These are phyloP conservation scores for Trypanosomatidae sp. DNA, from an alignment of 208 protist species.

Conservation along the genomic window DNA sequence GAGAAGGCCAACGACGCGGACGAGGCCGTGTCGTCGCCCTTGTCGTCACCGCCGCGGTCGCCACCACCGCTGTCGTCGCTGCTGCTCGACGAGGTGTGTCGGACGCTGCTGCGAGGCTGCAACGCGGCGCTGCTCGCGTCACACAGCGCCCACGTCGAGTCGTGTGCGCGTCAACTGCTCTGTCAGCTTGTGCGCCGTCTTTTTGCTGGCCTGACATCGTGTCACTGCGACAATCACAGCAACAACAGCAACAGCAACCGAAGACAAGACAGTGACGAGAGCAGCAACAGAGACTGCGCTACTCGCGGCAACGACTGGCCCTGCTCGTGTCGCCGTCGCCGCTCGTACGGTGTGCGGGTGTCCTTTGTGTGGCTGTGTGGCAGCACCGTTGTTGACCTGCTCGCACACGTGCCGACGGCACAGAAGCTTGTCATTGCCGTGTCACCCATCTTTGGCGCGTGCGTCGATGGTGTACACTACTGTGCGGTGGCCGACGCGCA, in stretches of 20 bases:
- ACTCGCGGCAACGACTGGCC: too few species aligned
- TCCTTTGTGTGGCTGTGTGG: constrained; percentile 61
- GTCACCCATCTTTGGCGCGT: constrained; percentile 69
- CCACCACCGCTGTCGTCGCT: constrained; percentile 18
- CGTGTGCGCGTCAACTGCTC: too few species aligned
- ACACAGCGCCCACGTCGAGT: constrained; percentile 43
- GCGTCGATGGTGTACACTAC: constrained; percentile 57
- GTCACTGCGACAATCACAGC: too few species aligned
- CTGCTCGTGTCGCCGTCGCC: too few species aligned
- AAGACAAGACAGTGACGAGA: too few species aligned
- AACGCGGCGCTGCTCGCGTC: constrained; percentile 60
- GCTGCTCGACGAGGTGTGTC: constrained; percentile 37
- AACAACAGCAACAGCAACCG: background rate
- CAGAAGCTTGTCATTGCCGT: constrained; percentile 68
- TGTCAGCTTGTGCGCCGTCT: constrained; percentile 38
- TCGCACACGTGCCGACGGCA: constrained; percentile 12
- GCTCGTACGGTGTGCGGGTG: constrained; percentile 25
- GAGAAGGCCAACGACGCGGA: too few species aligned
- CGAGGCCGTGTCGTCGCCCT: too few species aligned
- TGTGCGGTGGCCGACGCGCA: constrained; percentile 13
- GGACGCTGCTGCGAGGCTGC: constrained; percentile 38
- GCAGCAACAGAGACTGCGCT: too few species aligned
- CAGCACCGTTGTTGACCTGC: constrained; percentile 44
- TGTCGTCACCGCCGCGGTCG: too few species aligned
- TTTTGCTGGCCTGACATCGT: constrained; percentile 24